These are phyloP conservation scores for Paraleonurus japonicus DNA, from an alignment of 257 asterid genomes.

Conservation along the genomic window DNA sequence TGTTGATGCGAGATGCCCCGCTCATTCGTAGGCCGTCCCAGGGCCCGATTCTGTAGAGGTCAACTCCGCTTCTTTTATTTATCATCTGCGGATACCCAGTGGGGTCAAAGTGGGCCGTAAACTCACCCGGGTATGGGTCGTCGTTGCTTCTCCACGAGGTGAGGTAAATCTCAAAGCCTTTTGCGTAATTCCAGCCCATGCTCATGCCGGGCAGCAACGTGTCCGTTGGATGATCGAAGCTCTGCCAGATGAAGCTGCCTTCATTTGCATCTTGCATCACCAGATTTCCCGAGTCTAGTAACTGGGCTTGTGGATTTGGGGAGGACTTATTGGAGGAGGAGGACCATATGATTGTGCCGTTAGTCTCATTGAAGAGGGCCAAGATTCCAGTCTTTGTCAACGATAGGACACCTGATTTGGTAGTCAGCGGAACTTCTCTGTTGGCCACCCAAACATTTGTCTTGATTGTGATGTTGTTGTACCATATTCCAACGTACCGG, in stretches of 20 bases:
- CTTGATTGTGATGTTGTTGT: background rate
- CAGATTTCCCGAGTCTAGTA: background rate
- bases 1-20: background rate
- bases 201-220: background rate
- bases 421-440: background rate
- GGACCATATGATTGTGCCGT: too few relatives aligned
- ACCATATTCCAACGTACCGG: background rate
- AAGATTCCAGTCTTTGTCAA: background rate
- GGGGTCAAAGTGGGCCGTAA: background rate
- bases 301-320: background rate
- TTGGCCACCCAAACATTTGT: background rate
- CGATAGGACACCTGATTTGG: background rate
- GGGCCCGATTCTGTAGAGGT: background rate
- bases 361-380: background rate
- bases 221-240: background rate
- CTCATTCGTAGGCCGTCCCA: background rate
- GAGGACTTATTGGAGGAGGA: too few relatives aligned
- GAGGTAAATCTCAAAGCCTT: background rate
- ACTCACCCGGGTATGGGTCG: background rate
- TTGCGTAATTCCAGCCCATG: background rate
- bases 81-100: background rate
- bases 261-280: background rate
- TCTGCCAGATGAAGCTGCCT: background rate
- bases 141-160: background rate
- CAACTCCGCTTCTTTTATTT: background rate